Conservation (phyloP, 78 protist species). For the Blattamonas nauphoetae region DNA sequence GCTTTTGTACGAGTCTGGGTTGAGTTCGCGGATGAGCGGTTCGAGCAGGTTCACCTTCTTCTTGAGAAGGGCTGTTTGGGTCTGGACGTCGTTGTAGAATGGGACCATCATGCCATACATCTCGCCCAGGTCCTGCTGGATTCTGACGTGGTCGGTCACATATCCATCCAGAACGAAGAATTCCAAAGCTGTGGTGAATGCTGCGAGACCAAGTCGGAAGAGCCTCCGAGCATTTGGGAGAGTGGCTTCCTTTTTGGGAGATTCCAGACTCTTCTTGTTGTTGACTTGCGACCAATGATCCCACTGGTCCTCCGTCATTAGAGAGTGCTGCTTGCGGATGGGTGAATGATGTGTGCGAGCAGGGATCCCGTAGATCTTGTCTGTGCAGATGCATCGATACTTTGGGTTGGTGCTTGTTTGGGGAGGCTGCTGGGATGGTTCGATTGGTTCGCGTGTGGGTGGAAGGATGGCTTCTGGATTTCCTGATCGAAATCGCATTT, state of each 20-base stretch:
- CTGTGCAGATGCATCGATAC: not conserved
- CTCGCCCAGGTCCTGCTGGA: not conserved
- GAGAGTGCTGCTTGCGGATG: not conserved
- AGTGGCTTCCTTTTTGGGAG: not conserved
- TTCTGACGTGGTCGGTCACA: not conserved
- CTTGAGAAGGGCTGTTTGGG: not conserved
- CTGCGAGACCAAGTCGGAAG: not conserved
- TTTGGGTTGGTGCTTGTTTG: not conserved
- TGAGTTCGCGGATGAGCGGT: not conserved
- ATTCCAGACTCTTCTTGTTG: not conserved
- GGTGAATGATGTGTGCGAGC: not conserved
- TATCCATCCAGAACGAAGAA: not conserved
- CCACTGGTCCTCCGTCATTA: not conserved
- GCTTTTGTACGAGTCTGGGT: not conserved
- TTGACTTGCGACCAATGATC: not conserved
- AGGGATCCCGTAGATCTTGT: not conserved
- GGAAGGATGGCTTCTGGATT: not conserved
- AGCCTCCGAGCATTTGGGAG: not conserved
- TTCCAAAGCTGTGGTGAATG: not conserved
- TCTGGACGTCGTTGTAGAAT: not conserved
- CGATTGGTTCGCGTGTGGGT: not conserved
- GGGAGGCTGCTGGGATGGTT: not conserved
- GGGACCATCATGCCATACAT: not conserved
- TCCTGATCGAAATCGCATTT: too few relatives aligned
- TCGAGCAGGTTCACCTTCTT: not conserved